Conservation (phyloP, 345 rosid genomes). For the Salix viminalis region DNA sequence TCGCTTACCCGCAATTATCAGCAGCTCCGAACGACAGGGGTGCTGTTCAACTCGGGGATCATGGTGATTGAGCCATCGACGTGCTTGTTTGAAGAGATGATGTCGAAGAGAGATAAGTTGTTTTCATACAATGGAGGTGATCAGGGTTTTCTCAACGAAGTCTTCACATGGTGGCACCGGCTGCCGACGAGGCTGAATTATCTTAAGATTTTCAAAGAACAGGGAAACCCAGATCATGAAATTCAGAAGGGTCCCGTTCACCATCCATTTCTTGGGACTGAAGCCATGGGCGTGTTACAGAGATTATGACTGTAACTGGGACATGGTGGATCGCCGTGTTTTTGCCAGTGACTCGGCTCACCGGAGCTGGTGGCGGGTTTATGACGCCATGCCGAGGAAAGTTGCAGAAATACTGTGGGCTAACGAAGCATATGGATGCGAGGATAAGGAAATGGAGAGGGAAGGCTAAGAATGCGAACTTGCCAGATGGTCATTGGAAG, state of each 20-base stretch:
- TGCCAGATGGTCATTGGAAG: constrained; percentile 63
- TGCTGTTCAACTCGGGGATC: constrained; percentile 69
- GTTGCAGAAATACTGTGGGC: constrained; percentile 54
- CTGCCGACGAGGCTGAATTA: constrained; percentile 46
- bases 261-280: constrained; percentile 66
- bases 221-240: constrained; percentile 7
- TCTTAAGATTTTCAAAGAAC: constrained; percentile 36
- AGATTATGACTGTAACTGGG: constrained; percentile 96
- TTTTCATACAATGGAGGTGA: constrained; percentile 80
- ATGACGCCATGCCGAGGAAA: constrained; percentile 54
- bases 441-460: constrained; percentile 62
- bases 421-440: constrained; percentile 32
- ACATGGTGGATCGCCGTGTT: constrained; percentile 17
- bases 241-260: constrained; percentile 17
- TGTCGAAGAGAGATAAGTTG: constrained; percentile 35
- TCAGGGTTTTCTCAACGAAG: constrained; percentile 79
- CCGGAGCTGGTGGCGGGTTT: constrained; percentile 63
- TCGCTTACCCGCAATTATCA: constrained; percentile 60
- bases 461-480: constrained; percentile 35
- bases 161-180: constrained; percentile 88
- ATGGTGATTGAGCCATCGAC: constrained; percentile 83
- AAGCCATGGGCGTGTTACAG: constrained; percentile 93
- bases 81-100: constrained; percentile 57
- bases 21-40: constrained; percentile 41
- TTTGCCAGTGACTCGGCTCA: constrained; percentile 70